Base-by-base conservation (phyloP, 2,329 filamentous ascomycete genomes). In the Calonectria montana region DNA sequence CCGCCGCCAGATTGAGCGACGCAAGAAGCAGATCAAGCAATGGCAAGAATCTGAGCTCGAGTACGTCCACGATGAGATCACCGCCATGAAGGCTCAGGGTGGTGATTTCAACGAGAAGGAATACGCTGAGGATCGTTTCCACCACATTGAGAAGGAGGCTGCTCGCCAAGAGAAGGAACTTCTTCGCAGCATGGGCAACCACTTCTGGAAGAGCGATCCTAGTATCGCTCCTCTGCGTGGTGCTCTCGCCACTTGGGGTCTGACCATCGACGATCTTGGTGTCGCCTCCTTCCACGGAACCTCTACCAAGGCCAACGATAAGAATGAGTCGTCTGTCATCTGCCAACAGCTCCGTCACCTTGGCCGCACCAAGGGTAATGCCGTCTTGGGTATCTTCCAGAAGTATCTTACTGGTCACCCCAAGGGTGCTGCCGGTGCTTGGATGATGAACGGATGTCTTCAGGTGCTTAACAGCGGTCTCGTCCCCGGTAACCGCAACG, bases 201-300 rank as follows among this genome's bases (percentile, higher is more conserved):
- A 94, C 86, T 99, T 99, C 91, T 99, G 97, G 97, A 98, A 97
- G 89, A 93, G 94, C 81, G 96, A 99, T 82, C 88, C 95, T 50
- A 93, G 92, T 80, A 99, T 99, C 81, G 96, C 97, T 81, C 97
- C 97, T 81, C 91, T 99, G 50, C 96, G 97, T 83, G 97, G 97
- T 85, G 95, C 97, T 70, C 91, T 99, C 75, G 97, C 97, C 62
- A 98, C 96, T 13, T 99, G 97, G 97, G 97, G 96, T 82, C 93
- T 99, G 68, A 98, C 97, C 15, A 94, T 99, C 76, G 97, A 99
- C 81, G 97, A 99, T 80, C 91, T 99, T 41, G 94, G 90, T 78
- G 95, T 99, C 74, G 96, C 97, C 18, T 98, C 97, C 16, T 98
- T 98, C 94, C 97, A 99, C 88, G 97, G 97, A 80, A 99, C 97